Base-by-base conservation (phyloP, 331 rosid genomes). In the Dryas integrifolia region DNA sequence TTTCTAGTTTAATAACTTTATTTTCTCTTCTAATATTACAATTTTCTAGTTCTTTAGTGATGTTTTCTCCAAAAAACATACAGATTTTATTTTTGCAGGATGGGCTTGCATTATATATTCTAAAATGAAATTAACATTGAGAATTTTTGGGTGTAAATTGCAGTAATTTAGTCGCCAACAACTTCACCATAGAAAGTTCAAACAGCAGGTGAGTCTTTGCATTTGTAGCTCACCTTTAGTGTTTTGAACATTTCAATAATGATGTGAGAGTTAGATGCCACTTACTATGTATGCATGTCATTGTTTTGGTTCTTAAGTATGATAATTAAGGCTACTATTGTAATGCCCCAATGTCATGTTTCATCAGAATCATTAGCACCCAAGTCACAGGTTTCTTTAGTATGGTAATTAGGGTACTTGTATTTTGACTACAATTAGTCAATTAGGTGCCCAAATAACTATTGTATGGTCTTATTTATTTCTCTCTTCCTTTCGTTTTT, bases 111-210 rank as follows among this genome's bases (percentile, higher is more conserved):
- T 35, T 30, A 51, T 10, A 39, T 18, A 39, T 8, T 30, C n/a
- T 51, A 35, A 64, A 8, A 7, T 76, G 72, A 76, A 72, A 58
- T 57, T 76, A 45, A 71, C 67, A 21, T 40, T 60, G 26, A 6
- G 18, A 80, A 55, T 65, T 51, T 38, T 72, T 82, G 70, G 18
- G 48, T 71, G 13, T 82, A 65, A 40, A 60, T 45, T 84, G 81
- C 97, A 92, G 96, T 51, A 92, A 90, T 73, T 64, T 87, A 39
- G 92, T 90, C 3, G 96, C 83, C 73, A 92, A 90, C 96, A 88
- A 86, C 80, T 82, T 92, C 65, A 83, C 85, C 4, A 49, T 88
- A 53, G 87, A 69, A 16, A 67, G 77, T 67, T 83, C 88, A 63
- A 77, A 58, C 67, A 83, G 64, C 90, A 80, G 96, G 98, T 92